Conservation (phyloP, 2,329 filamentous ascomycete genomes). For the Scleromitrula shiraiana region DNA sequence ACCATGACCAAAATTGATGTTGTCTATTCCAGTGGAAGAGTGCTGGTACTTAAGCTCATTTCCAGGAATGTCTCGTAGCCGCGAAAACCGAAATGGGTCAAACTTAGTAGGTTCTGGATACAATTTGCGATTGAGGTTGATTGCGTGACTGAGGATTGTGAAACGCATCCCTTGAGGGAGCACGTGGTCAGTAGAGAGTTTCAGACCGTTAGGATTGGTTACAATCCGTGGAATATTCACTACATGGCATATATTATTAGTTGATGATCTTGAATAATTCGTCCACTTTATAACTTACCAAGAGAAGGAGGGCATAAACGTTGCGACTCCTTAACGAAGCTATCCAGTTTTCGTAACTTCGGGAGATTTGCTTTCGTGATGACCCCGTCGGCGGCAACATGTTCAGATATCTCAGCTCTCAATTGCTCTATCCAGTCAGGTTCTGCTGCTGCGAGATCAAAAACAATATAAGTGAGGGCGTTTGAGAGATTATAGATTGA, state of each 20-base stretch:
- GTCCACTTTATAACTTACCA: neutral
- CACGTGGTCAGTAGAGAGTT: too few species aligned
- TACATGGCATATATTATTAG: too few species aligned
- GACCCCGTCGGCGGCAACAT: neutral
- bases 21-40: conserved; percentile 24
- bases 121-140: too few species aligned
- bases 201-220: too few species aligned
- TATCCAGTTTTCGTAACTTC: conserved; percentile 4
- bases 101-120: too few species aligned
- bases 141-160: too few species aligned
- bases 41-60: conserved; percentile 28
- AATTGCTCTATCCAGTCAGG: conserved; percentile 1
- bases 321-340: conserved; percentile 1
- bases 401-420: neutral
- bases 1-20: conserved; percentile 32
- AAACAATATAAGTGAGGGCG: neutral
- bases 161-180: too few species aligned
- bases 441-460: neutral
- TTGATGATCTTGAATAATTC: conserved; percentile 1
- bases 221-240: too few species aligned
- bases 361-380: neutral
- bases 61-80: conserved; percentile 18
- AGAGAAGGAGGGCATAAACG: neutral
- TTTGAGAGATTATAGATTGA: conserved; percentile 1
- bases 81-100: conserved; percentile 22